These are phyloP conservation scores for Iris macrosiphon DNA, from an alignment of 106 monocot genomes.

Conservation along the genomic window DNA sequence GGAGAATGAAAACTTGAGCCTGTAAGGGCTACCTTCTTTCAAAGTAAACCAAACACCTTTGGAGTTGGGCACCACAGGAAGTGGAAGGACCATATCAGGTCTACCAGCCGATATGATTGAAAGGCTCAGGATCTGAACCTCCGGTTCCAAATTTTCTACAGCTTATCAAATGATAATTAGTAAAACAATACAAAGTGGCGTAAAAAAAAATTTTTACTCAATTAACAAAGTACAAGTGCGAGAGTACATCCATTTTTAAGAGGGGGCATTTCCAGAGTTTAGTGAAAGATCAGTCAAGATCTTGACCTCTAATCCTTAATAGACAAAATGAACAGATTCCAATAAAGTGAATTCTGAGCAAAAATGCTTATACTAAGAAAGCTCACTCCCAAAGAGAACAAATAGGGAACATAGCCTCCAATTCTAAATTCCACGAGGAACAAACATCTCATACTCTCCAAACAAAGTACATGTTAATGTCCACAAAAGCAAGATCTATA, in stretches of 20 bases:
- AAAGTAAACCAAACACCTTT: conserved; percentile 85
- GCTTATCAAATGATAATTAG: background rate
- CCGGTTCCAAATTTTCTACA: conserved; percentile 77
- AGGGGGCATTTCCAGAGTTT: no score
- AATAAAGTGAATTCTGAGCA: conserved; percentile 1
- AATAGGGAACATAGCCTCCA: background rate
- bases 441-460: background rate
- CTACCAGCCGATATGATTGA: conserved; percentile 78
- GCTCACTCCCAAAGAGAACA: background rate
- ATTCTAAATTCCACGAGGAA: background rate
- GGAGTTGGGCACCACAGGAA: conserved; percentile 46
- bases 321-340: conserved; percentile 3
- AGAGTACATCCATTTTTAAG: no score
- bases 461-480: no score
- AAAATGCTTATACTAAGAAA: background rate
- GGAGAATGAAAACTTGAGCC: conserved; percentile 78
- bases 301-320: conserved; percentile 1
- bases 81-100: conserved; percentile 55
- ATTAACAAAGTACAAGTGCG: no score
- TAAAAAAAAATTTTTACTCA: no score
- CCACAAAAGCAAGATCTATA: no score
- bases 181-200: no score
- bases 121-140: conserved; percentile 71
- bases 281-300: conserved; percentile 2
- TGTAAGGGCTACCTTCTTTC: conserved; percentile 83